Conservation (phyloP, 495 filamentous ascomycete species). For the Pseudevernia furfuracea region DNA sequence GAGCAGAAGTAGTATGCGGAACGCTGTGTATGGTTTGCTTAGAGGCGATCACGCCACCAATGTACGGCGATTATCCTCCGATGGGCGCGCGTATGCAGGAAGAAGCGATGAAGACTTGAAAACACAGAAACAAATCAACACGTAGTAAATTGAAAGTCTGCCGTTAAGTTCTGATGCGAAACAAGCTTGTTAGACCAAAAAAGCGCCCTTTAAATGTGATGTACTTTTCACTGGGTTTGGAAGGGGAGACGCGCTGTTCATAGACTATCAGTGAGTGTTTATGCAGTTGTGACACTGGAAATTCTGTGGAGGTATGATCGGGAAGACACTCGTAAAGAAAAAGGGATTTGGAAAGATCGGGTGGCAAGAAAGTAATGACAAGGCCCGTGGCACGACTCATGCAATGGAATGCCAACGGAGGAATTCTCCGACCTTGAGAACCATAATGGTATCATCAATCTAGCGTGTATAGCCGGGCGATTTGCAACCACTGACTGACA, state of each 20-base stretch:
- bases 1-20: neutral
- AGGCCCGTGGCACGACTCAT: neutral
- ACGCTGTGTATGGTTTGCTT: neutral
- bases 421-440: neutral
- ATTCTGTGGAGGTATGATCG: neutral
- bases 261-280: neutral
- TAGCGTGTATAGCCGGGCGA: neutral
- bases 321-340: neutral
- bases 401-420: neutral
- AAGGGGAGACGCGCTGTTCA: neutral
- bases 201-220: neutral
- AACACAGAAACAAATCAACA: neutral
- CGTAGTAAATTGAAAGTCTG: no score
- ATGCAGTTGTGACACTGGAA: no score
- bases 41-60: neutral
- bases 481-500: neutral
- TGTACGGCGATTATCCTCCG: neutral
- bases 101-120: neutral
- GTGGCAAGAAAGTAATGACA: no score
- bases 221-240: neutral
- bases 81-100: slow-evolving; percentile 4
- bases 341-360: neutral
- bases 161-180: neutral
- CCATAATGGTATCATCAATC: neutral
- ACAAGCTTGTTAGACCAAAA: neutral